Base-by-base conservation (phyloP, 495 filamentous ascomycete genomes). In the Ascobolus immersus region DNA sequence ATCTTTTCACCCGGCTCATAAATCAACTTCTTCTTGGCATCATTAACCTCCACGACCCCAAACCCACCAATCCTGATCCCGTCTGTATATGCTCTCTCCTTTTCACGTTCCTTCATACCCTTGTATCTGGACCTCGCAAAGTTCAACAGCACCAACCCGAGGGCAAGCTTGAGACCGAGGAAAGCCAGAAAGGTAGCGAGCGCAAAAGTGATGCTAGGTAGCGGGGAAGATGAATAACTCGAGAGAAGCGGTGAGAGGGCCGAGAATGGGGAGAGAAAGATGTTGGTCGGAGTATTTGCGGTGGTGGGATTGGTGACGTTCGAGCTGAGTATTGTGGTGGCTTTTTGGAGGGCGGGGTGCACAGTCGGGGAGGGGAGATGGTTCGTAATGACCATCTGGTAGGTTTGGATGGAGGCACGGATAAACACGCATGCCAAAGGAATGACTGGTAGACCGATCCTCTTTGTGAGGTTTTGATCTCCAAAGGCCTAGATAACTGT, bases 321-420 rank as follows among this genome's bases (percentile, higher is more conserved):
- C 0, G 61, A 60, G n/a, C 76, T 55, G 2, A 77, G 68, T 0
- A 75, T 66, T 11, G 63, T 61, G 2, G 71, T 65, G 1, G 71
- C 67, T 0, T 72, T 66, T 0, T 76, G 79, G n/a, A 50, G 39
- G 4, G 73, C 66, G 5, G 80, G 58, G n/a, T n/a, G n/a, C n/a
- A n/a, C n/a, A n/a, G n/a, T n/a, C 0, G 77, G 73, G 2, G 68
- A 62, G 6, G 77, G 75, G 10, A 90, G 56, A 39, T 89, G 65
- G 0, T 77, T 79, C 5, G 82, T 74, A 8, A 94, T 65, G 53
- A 94, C 90, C 82, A 93, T 93, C 53, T 93, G 77, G 53, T 99
- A 99, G 8, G 82, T 93, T 51, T 99, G 86, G 13, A 94, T 64
- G 2, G 77, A 78, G 22, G 89, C 77, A 18, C 86, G 72, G 49